Evolutionary conservation across 1,284 basidiomycete genomes (phyloP).

Genomic region (Quambalaria eucalypti): DNA sequence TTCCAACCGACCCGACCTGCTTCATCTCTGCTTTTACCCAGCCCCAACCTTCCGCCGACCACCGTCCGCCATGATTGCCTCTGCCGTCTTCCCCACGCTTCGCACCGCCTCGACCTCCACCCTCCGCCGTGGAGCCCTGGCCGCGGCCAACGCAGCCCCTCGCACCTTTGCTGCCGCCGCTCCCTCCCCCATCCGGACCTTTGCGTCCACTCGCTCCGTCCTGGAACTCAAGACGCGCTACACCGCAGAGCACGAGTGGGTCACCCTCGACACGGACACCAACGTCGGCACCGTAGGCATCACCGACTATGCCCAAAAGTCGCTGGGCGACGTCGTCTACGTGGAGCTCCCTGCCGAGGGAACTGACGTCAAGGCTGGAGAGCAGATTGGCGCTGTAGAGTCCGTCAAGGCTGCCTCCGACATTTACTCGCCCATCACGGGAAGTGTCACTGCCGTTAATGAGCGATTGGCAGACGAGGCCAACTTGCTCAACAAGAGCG

Average conservation of each 20-base stretch:
- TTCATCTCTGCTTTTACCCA: no score
- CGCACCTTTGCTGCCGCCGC: neutral
- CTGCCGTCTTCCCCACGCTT: neutral
- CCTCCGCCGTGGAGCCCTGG: neutral
- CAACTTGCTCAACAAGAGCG: conserved; percentile 76
- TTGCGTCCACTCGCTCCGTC: conserved; percentile 6
- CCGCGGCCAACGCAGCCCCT: neutral
- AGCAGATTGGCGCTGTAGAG: conserved; percentile 88
- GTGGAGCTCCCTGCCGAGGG: conserved; percentile 79
- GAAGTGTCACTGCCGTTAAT: conserved; percentile 73
- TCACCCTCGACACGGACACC: conserved; percentile 69
- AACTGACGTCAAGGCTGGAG: conserved; percentile 67
- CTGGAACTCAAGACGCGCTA: conserved; percentile 27
- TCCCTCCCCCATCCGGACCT: conserved; percentile 5
- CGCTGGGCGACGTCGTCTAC: conserved; percentile 93
- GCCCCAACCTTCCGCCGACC: neutral
- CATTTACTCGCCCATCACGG: conserved; percentile 90
- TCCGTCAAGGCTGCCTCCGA: conserved; percentile 97
- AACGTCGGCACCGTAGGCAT: conserved; percentile 77
- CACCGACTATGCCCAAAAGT: conserved; percentile 85
- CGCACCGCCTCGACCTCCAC: neutral
- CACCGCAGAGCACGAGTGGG: conserved; percentile 83
- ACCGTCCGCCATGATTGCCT: neutral
- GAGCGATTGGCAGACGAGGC: conserved; percentile 62
- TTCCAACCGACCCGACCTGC: no score